These are phyloP conservation scores for Colletotrichum sp. DNA, from an alignment of 2,329 filamentous ascomycete species.

Conservation along the genomic window DNA sequence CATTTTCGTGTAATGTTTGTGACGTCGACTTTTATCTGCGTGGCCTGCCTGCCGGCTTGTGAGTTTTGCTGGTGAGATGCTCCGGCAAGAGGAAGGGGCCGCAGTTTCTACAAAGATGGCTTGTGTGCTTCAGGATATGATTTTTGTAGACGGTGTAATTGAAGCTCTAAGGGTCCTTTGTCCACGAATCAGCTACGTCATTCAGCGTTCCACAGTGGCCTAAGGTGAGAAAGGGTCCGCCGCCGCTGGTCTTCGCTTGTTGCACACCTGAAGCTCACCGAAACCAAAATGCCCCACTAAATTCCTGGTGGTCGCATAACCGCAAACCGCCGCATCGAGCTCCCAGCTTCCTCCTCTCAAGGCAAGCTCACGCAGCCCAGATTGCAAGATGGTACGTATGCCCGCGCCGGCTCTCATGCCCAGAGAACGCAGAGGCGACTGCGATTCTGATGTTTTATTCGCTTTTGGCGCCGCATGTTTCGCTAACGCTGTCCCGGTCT, in stretches of 20 bases:
- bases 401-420: background rate
- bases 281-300: background rate
- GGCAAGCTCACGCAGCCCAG: constrained; percentile 17
- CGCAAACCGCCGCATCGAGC: constrained; percentile 9
- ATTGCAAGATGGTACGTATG: constrained; percentile 12
- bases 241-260: background rate
- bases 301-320: constrained; percentile 11
- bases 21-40: background rate
- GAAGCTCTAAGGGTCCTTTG: background rate
- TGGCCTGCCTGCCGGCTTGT: too few species aligned
- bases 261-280: constrained; percentile 13
- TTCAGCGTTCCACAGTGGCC: background rate
- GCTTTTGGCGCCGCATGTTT: background rate
- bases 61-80: background rate
- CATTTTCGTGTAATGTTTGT: background rate
- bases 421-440: background rate
- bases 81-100: background rate
- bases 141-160: background rate
- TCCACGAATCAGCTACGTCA: background rate
- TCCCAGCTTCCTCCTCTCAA: constrained; percentile 1
- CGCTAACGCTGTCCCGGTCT: background rate
- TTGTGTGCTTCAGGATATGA: too few species aligned
- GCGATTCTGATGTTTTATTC: background rate
- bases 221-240: background rate
- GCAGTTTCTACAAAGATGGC: background rate